Base-by-base conservation (phyloP, 108 stramenopile species). In the Skeletonema grethae region DNA sequence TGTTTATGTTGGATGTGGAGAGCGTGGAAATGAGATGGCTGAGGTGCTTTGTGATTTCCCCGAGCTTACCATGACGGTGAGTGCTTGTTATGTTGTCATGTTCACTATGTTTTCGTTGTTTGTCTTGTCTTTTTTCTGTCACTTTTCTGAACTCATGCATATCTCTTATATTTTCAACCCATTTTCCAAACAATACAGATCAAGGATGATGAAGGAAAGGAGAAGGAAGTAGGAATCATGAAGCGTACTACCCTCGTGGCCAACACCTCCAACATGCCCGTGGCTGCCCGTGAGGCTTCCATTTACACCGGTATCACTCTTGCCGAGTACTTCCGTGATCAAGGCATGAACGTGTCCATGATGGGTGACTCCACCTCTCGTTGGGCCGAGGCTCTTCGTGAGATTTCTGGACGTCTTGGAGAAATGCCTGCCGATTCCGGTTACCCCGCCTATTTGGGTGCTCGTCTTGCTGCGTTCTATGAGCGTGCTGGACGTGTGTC, bases 261-360 rank as follows among this genome's bases (percentile, higher is more conserved):
- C 73, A 99, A 99, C 86, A 99, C 99, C 29, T 99, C 98, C 67
- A 99, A 99, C 96, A 99, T 99, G 99, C 99, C 99, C 65, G 99
- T 99, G 79, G 99, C 99, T 60, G 99, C 99, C 31, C 97, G 99
- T 77, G 99, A 99, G 91, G 99, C 99, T 8, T 97, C 96, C 62
- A 99, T 99, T 82, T 99, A 99, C 92, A 99, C 99, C 18, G 98
- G 98, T 67, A 97, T 97, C 65, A 97, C 98, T 36, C 85, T 98
- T 53, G 96, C 97, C 57, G 97, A 97, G 80, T 99, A 97, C 88
- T 97, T 97, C 86, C 92, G 99, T 69, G 99, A 99, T 90, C 94
- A 96, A 86, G 98, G 99, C 29, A 97, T 98, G 97, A 97, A 99
- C 67, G 98, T 99, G 63, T 96, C 97, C 60, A 98, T 99, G 97